Evolutionary conservation across 2,329 filamentous ascomycete species (phyloP), one percentile per base, ranked within the genome.

Genomic region (Chrysoporthe cubensis): DNA sequence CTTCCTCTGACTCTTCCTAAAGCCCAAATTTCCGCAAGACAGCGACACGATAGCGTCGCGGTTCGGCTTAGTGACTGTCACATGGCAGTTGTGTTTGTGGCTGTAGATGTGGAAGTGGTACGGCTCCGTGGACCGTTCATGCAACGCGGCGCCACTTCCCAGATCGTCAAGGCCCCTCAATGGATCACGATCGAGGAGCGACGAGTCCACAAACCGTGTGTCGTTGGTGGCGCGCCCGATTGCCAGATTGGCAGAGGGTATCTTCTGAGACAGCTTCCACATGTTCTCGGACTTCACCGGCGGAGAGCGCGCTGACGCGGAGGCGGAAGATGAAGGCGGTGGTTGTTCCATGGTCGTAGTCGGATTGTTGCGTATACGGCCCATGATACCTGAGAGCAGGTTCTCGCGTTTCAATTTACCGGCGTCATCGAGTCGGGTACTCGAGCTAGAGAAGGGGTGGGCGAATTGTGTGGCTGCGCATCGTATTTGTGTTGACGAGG

Each of bases 11-110:
- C 88, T 84, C 81, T 98, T 96, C 75, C 86, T 87, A 82, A 97
- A 97, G n/a, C 95, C 95, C 69, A 99, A 88, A 75, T 97, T 94
- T 61, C 96, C 96, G 68, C 90, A 87, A 1, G 91, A 92, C 73
- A 97, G 80, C 14, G 90, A 93, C 71, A 99, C 84, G 71, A 98
- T 87, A 40, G 93, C 87, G 71, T 93, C 87, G 60, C 91, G 86
- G 77, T 93, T 90, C 40, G 96, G 94, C 75, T 90, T 90, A 32
- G 94, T 93, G 72, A 97, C 87, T 1, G 94, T 97, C 75, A 99
- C 87, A 80, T 98, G 93, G 26, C 93, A 96, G 83, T 99, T 99
- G 87, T 97, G 96, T 82, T 93, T 96, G 78, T 92, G 90, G 40
- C 91, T 83, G 80, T 89, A 95, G 78, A 99, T 84, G 82, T 97